phyloP scores from a whole-genome alignment of 805 yeast genomes.

The Metschnikowia chrysomelidarum region DNA sequence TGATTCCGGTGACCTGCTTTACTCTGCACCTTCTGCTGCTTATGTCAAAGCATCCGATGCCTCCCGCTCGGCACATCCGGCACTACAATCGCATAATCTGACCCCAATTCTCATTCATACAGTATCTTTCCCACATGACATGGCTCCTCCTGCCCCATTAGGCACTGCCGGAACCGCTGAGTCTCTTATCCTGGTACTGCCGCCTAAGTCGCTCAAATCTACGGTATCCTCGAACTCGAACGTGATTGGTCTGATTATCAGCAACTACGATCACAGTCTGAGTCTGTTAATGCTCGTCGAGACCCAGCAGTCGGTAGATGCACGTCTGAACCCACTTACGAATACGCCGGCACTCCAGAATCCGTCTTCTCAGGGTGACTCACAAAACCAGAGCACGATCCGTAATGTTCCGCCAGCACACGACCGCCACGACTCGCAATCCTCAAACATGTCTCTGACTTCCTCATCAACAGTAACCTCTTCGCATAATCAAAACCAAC shows the following conservation, averaged over 20 bases:
- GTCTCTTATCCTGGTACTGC: conserved; percentile 14
- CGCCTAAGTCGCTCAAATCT: conserved; percentile 20
- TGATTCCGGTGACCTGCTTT: no score
- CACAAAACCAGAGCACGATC: neutral
- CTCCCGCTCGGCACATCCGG: neutral
- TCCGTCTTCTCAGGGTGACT: neutral
- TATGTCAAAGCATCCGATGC: no score
- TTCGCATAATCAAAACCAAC: conserved; percentile 28
- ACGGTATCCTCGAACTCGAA: conserved; percentile 26
- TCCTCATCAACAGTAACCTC: conserved; percentile 32
- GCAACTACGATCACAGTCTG: conserved; percentile 28
- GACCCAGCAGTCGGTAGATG: conserved; percentile 1
- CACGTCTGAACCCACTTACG: conserved; percentile 1
- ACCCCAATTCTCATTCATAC: no score
- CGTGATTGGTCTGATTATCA: conserved; percentile 28
- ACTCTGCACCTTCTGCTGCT: no score
- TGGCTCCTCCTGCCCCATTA: neutral
- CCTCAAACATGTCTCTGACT: conserved; percentile 32
- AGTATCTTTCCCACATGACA: neutral
- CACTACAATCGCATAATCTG: no score
- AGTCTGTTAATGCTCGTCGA: conserved; percentile 20
- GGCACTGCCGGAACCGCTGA: neutral
- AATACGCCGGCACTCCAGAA: conserved; percentile 9
- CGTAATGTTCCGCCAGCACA: conserved; percentile 19
- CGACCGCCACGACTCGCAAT: conserved; percentile 34